These are phyloP conservation scores for Scheffersomyces lignicola DNA, from an alignment of 1,139 yeast species.

Conservation along the genomic window DNA sequence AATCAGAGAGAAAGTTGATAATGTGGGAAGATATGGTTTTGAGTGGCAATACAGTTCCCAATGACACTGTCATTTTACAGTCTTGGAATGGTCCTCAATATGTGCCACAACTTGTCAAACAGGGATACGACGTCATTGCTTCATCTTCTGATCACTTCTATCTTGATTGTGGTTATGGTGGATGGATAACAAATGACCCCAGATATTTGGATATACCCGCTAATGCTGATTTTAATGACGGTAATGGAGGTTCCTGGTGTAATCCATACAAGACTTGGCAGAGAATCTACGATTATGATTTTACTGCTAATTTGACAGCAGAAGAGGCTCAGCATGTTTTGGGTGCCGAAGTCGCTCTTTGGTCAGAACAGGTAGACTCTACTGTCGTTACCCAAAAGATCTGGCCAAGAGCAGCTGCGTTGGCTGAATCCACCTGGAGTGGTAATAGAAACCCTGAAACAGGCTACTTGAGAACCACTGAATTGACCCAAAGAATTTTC, in stretches of 20 bases:
- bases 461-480: conserved; percentile 32
- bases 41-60: conserved; percentile 28
- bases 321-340: conserved; percentile 32
- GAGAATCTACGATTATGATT: conserved; percentile 42
- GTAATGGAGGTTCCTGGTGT: conserved; percentile 49
- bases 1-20: conserved; percentile 25
- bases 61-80: conserved; percentile 36
- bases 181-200: conserved; percentile 40
- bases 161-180: conserved; percentile 51
- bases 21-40: conserved; percentile 53
- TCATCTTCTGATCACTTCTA: conserved; percentile 39
- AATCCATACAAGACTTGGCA: conserved; percentile 53
- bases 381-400: conserved; percentile 36
- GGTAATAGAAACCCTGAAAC: conserved; percentile 34
- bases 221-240: conserved; percentile 29
- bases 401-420: conserved; percentile 52
- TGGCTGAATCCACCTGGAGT: conserved; percentile 49
- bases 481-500: conserved; percentile 40
- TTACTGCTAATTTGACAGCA: conserved; percentile 34
- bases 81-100: conserved; percentile 37
- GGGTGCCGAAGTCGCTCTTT: conserved; percentile 48
- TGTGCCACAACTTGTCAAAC: conserved; percentile 28
- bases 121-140: conserved; percentile 47
- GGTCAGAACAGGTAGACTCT: conserved; percentile 48
- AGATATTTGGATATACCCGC: conserved; percentile 28